These are phyloP conservation scores for Rhodotorula sp. DNA, from an alignment of 1,284 basidiomycete species.

Conservation along the genomic window DNA sequence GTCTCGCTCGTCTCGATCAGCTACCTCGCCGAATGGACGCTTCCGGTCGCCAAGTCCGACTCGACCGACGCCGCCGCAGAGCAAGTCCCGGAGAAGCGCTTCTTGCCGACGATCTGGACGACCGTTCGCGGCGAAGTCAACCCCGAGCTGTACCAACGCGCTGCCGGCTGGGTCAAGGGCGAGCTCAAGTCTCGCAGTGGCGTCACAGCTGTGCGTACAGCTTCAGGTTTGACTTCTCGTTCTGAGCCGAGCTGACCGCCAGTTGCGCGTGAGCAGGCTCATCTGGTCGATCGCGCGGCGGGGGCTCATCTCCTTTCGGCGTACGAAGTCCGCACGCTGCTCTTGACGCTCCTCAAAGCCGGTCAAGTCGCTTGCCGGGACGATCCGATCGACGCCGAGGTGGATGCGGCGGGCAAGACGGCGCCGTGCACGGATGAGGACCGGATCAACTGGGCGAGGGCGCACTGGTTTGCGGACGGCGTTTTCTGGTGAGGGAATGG, in stretches of 20 bases:
- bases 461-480: too few relatives aligned
- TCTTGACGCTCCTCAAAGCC: conserved; percentile 8
- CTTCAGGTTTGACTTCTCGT: too few relatives aligned
- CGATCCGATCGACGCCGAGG: background rate
- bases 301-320: conserved; percentile 1
- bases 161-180: conserved; percentile 20
- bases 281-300: background rate
- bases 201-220: conserved; percentile 3
- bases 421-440: background rate
- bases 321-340: conserved; percentile 12
- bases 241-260: background rate
- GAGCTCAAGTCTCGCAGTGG: conserved; percentile 6
- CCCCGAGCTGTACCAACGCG: conserved; percentile 13
- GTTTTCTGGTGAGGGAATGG: too few relatives aligned
- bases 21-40: conserved; percentile 61
- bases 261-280: background rate
- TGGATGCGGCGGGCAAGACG: background rate
- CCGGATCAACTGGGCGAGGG: too few relatives aligned
- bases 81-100: background rate
- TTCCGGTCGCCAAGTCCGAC: conserved; percentile 56
- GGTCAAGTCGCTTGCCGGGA: conserved; percentile 3
- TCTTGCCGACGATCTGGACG: conserved; percentile 23
- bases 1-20: conserved; percentile 47
- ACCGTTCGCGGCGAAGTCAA: conserved; percentile 13
- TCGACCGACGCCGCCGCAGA: background rate